phyloP scores from a whole-genome alignment of 108 stramenopile species.

The Cyclostephanos invisitatus region DNA sequence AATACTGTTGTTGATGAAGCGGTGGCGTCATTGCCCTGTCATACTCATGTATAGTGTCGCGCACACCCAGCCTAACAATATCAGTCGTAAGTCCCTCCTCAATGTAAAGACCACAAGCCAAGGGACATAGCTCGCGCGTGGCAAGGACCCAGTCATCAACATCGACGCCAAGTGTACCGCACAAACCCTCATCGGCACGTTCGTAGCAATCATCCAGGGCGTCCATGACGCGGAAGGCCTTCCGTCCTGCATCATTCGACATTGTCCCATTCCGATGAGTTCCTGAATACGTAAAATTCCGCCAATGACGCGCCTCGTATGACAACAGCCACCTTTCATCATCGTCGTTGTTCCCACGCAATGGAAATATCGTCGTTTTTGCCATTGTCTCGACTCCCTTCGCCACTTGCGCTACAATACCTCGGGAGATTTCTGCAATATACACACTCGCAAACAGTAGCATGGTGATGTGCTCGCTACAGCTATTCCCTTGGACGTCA shows the following conservation, averaged over 20 bases:
- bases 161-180: conserved; percentile 19
- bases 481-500: neutral
- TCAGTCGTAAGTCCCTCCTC: conserved; percentile 29
- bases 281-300: neutral
- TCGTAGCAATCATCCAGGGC: conserved; percentile 26
- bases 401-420: conserved; percentile 37
- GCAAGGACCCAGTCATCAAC: conserved; percentile 10
- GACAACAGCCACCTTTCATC: conserved; percentile 34
- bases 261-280: conserved; percentile 1
- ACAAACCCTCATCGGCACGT: conserved; percentile 26
- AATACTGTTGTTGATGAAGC: neutral
- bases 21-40: conserved; percentile 4
- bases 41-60: conserved; percentile 6
- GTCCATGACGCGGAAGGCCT: conserved; percentile 32
- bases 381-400: conserved; percentile 23
- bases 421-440: conserved; percentile 53
- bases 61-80: neutral
- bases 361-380: conserved; percentile 31
- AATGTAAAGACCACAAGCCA: conserved; percentile 39
- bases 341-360: neutral
- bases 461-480: conserved; percentile 32
- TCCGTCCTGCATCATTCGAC: conserved; percentile 25
- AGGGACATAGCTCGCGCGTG: conserved; percentile 28
- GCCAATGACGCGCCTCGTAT: conserved; percentile 44
- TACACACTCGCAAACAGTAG: conserved; percentile 62